Evolutionary conservation across 495 filamentous ascomycete genomes (phyloP).

Genomic region (Lindgomyces ingoldianus): DNA sequence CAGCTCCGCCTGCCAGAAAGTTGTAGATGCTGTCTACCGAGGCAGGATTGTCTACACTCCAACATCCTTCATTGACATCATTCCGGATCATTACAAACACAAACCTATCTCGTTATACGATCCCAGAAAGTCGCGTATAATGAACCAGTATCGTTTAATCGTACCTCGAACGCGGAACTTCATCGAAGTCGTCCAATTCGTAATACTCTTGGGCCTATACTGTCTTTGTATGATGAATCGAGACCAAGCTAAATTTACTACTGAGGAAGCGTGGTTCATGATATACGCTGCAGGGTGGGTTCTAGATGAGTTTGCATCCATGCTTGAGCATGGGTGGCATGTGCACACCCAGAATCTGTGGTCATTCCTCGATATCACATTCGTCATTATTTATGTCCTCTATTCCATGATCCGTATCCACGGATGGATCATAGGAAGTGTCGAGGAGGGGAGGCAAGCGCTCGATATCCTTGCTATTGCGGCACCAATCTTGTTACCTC

Average conservation of each 20-base stretch:
- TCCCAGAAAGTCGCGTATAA: constrained; percentile 61
- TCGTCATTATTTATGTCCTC: constrained; percentile 59
- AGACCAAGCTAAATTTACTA: constrained; percentile 51
- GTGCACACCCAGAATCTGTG: constrained; percentile 78
- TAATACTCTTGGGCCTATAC: constrained; percentile 62
- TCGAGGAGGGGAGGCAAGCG: constrained; percentile 55
- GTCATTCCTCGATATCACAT: constrained; percentile 74
- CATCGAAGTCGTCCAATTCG: constrained; percentile 67
- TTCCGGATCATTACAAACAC: constrained; percentile 74
- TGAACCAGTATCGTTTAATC: constrained; percentile 75
- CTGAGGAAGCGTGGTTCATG: constrained; percentile 60
- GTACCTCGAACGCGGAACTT: constrained; percentile 69
- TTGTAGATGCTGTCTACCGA: constrained; percentile 69
- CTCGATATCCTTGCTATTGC: constrained; percentile 69
- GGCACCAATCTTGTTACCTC: constrained; percentile 69
- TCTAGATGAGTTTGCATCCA: constrained; percentile 69
- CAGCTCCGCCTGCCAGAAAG: constrained; percentile 67
- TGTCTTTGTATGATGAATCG: constrained; percentile 64
- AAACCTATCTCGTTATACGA: constrained; percentile 70
- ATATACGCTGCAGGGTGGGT: constrained; percentile 71
- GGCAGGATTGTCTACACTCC: constrained; percentile 71
- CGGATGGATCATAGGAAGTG: constrained; percentile 50
- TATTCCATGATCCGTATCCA: constrained; percentile 64
- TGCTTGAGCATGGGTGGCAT: constrained; percentile 71
- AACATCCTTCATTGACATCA: constrained; percentile 66